phyloP scores from a whole-genome alignment of 2,329 filamentous ascomycete genomes.

The Neofusicoccum sp. region DNA sequence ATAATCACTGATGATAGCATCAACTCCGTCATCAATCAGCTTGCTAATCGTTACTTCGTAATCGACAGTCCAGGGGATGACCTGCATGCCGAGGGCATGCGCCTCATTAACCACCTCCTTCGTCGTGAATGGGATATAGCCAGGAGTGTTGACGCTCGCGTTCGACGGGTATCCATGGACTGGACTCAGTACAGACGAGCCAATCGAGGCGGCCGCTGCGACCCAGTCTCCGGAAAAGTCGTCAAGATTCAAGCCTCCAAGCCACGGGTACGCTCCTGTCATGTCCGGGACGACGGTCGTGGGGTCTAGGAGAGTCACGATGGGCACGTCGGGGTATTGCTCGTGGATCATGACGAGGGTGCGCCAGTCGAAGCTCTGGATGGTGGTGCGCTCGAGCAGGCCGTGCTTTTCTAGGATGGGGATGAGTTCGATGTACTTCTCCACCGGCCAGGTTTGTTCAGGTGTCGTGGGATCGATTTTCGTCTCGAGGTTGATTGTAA shows the following conservation, averaged over 20 bases:
- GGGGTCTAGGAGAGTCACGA: slow-evolving; percentile 27
- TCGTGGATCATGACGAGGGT: slow-evolving; percentile 28
- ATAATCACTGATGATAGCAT: slow-evolving; percentile 29
- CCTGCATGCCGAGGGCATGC: slow-evolving; percentile 27
- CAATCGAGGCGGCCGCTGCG: slow-evolving; percentile 28
- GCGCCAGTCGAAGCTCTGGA: slow-evolving; percentile 31
- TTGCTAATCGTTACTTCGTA: slow-evolving; percentile 29
- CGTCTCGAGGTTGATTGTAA: slow-evolving; percentile 31
- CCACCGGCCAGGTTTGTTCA: slow-evolving; percentile 26
- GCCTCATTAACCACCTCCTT: slow-evolving; percentile 27
- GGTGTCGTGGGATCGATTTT: slow-evolving; percentile 29
- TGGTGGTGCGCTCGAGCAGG: slow-evolving; percentile 26
- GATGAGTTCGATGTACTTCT: slow-evolving; percentile 28
- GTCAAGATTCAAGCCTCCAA: slow-evolving; percentile 29
- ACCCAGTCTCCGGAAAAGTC: slow-evolving; percentile 29
- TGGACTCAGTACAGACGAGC: slow-evolving; percentile 24
- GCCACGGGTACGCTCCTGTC: slow-evolving; percentile 27
- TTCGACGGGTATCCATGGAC: slow-evolving; percentile 23
- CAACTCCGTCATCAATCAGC: slow-evolving; percentile 24
- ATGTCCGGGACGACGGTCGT: slow-evolving; percentile 24
- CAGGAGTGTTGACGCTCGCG: slow-evolving; percentile 26
- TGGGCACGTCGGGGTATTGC: slow-evolving; percentile 25
- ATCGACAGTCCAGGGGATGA: slow-evolving; percentile 31
- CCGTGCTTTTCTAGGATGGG: slow-evolving; percentile 26
- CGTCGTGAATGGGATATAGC: slow-evolving; percentile 27